Evolutionary conservation across 495 filamentous ascomycete species (phyloP), one percentile per base, ranked within the genome.

Genomic region (Hypomontagnella monticulosa): DNA sequence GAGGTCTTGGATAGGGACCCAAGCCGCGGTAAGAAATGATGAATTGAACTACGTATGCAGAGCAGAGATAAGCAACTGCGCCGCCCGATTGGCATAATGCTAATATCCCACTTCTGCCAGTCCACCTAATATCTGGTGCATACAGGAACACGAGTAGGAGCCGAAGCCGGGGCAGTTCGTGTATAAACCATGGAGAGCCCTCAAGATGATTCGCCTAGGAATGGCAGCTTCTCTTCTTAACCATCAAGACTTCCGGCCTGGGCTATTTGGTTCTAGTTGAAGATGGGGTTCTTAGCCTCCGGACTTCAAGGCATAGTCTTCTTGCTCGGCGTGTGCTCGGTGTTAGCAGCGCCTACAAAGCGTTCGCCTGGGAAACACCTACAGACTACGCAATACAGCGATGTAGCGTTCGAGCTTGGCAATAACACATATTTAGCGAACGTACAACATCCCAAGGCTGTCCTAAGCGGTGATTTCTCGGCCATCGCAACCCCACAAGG

Each of bases 371-470:
- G 47, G 47, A 50, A 57, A 43, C 42, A 59, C 33, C 38, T 57
- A 11, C 62, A 62, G 16, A 66, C 62, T 0, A 63, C 62, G 36
- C 52, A 41, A 11, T 18, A 63, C 37, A 63, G 67, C 16, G 54
- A 57, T 20, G 63, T 70, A 42, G 43, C 53, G 30, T 70, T 70
- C 37, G 58, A 38, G 4, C 58, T 70, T 20, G 63, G 67, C 37
- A 58, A 67, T 15, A 53, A 54, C 42, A 63, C 63, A 15, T 70
- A 70, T 53, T n/a, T 70, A 7, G 58, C 67, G 1, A 70, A 67
- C 14, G 27, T 52, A 1, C 57, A 18, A 6, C 27, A 70, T 11
- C 67, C 67, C 14, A 62, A 66, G 27, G 41, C 63, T 8, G 15
- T 56, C 6, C 15, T 69, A 7, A 27, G 23, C n/a, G 60, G 53